Percentiles rank a stretch among this genome's conserved stretches.
Conservation (phyloP, 768 basidiomycete species). For the Dictyophora rubrovolvata region DNA sequence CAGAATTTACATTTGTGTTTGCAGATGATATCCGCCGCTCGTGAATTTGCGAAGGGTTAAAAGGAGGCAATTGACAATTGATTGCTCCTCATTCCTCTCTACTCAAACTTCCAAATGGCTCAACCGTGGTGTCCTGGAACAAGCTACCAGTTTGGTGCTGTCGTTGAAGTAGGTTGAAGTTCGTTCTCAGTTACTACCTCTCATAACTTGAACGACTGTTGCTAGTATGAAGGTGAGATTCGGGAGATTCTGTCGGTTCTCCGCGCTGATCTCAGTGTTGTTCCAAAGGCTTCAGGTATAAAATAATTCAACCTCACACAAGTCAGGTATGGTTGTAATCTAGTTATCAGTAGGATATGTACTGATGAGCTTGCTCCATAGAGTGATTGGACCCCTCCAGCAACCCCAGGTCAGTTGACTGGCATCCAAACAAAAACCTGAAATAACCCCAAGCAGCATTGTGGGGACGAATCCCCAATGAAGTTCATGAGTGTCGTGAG, state of each 20-base stretch:
- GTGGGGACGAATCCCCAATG: slow-evolving; percentile 46
- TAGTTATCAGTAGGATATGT: not conserved
- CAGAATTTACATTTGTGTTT: not conserved
- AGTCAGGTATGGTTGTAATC: slow-evolving; percentile 42
- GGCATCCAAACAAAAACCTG: too few species aligned
- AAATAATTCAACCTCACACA: slow-evolving; percentile 60
- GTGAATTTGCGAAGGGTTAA: not conserved
- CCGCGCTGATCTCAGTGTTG: not conserved
- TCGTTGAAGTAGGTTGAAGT: slow-evolving; percentile 38
- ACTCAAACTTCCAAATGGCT: slow-evolving; percentile 24
- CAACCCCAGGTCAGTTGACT: slow-evolving; percentile 29
- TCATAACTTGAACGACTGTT: not conserved
- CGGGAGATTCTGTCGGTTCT: not conserved
- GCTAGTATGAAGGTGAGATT: slow-evolving; percentile 3
- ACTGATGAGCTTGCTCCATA: slow-evolving; percentile 19
- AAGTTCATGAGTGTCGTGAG: slow-evolving; percentile 22
- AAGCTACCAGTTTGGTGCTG: slow-evolving; percentile 41
- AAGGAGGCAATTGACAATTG: not conserved
- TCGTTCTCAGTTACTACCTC: slow-evolving; percentile 3
- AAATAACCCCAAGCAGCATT: slow-evolving; percentile 28
- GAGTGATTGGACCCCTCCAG: slow-evolving; percentile 58
- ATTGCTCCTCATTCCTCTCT: not conserved
- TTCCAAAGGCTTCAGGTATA: slow-evolving; percentile 43
- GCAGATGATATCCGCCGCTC: not conserved
- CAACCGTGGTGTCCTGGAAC: slow-evolving; percentile 53